Evolutionary conservation across 345 rosid genomes (phyloP), one percentile per base, ranked within the genome.

Genomic region (Euphorbia peplus): DNA sequence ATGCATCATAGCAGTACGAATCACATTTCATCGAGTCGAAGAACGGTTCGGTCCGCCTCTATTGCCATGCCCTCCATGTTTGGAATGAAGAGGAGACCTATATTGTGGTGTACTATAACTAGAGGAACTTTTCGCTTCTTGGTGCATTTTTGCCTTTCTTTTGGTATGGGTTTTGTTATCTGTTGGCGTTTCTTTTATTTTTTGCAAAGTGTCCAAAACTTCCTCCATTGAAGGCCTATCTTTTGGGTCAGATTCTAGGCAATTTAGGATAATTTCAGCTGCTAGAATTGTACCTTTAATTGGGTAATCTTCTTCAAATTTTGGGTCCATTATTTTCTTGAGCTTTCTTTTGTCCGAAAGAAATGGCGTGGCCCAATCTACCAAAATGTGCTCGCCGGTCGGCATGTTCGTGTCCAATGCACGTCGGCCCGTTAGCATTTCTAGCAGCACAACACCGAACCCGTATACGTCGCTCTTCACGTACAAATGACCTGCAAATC

Each of bases 401-500:
- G 93, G 96, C 48, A 92, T 72, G 62, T 66, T 82, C 2, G 76
- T n/a, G 76, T 93, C 97, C 19, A 86, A 53, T 1, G 93, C 88
- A 70, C 67, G 81, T 26, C 78, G 64, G 4, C 98, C 98, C 18
- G 97, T 89, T 65, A 93, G 22, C 70, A 90, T 26, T 73, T 93
- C 97, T 15, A 93, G 78, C 14, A 93, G 67, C 32, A 93, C 96
- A 0, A 90, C 96, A 0, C 97, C 97, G 13, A 93, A 93, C 0
- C 97, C 97, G 44, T 90, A 88, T 3, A 93, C 98, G 50, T 93
- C 98, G 57, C 97, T 90, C 74, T 77, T 77, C 57, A 93, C 87
- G 52, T 93, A 90, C 66, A 90, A 66, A 76, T 90, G 98, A 12
- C 97, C 96, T 88, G 81, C 9, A 28, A 32, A 26, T 19, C 1